Base-by-base conservation (phyloP, 2,329 filamentous ascomycete species). In the Neofusicoccum ribis region DNA sequence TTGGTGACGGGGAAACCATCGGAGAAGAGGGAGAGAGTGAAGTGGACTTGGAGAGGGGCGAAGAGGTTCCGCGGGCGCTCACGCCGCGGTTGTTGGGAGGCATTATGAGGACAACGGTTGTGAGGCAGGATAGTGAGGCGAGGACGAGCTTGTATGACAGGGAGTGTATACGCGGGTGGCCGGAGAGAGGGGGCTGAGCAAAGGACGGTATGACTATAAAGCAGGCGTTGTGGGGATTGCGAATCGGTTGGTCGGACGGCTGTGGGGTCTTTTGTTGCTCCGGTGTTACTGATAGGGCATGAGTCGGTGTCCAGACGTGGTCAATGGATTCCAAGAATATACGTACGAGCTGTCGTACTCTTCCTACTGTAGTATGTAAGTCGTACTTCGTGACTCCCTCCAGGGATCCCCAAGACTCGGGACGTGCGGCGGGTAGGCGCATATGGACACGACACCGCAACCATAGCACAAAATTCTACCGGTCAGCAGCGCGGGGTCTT, bases 71-170 rank as follows among this genome's bases (percentile, higher is more conserved):
- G 46, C 17, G n/a, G 12, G 15, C 23, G 15, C 15, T 7, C 20
- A 3, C 39, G 20, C 3, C 39, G 12, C 15, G n/a, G n/a, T 31
- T 11, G 17, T 17, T 52, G 9, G 47, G 46, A 5, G 47, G 44
- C 15, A 63, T 63, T 17, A 41, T 63, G 59, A 41, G 17, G 34
- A 63, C 59, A 12, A 63, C 59, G 23, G 47, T 43, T 3, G 59
- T 63, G 20, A 50, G 34, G 20, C 59, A 63, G 17, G 34, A 41
- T 2, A 63, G 59, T 15, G 36, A 51, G 36, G 17, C 34, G 14
- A 27, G 59, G 20, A 52, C 44, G 36, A 63, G 44, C 31, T 52
- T 37, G 59, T 63, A 63, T 63, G 59, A 44, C 9, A 41, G 59
- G 37, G 46, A 63, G 44, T 47, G 56, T 23, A 37, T 47, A 34